Evolutionary conservation across 2,329 filamentous ascomycete genomes (phyloP), one percentile per base, ranked within the genome.

Genomic region (Xylariaceae sp.): DNA sequence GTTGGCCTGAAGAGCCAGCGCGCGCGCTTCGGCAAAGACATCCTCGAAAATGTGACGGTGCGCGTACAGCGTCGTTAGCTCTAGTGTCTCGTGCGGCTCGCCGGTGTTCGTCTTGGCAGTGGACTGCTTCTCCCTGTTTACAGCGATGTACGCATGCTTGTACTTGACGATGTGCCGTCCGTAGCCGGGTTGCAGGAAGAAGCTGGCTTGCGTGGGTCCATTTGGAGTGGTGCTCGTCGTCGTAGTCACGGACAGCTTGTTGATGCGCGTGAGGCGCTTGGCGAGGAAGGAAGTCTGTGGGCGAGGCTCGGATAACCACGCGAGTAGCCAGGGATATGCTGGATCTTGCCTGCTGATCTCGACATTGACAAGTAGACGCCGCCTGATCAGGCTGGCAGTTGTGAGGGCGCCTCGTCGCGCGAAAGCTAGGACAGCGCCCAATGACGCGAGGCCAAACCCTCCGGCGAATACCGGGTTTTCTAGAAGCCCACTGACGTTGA

Each of bases 261-360:
- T 80, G 61, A 83, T 78, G 62, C 80, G 76, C 5, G 81, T 85
- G 49, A 86, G 68, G 39, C 76, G 78, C 29, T 75, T 79, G 18
- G 78, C 77, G 34, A 86, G 72, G 66, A 79, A 87, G 57, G 78
- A 88, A 62, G 65, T 75, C 66, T 76, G 71, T 51, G 84, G 80
- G 48, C 91, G 89, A 60, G 90, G 89, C 52, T 89, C 81, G 6
- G 91, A 92, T 70, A 99, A 88, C 92, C 94, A 99, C 60, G 92
- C 86, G 9, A 99, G 79, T 40, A 99, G 84, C 92, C 92, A 97
- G 39, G 85, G 85, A 69, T 97, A 99, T 1, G 92, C 92, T 42
- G 90, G 85, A 72, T 99, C 94, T 65, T 92, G 89, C 68, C 90
- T 88, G 70, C 89, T 92, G 71, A 99, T 96, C 72, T 99, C 94